Conservation (phyloP, 495 filamentous ascomycete genomes). For the Poronia punctata region DNA sequence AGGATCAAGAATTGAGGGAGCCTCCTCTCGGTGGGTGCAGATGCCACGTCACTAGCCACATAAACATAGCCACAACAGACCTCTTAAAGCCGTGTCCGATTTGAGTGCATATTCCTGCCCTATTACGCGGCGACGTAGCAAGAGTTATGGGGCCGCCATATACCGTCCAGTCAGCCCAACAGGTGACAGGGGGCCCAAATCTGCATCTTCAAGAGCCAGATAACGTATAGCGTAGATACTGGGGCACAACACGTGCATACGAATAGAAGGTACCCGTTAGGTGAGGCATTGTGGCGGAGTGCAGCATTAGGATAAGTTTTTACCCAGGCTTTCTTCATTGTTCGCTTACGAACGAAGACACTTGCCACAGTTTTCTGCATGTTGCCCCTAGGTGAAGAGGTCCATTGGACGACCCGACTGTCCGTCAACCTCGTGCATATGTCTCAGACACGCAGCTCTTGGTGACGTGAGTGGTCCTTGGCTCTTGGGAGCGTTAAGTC, state of each 20-base stretch:
- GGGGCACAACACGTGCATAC: neutral
- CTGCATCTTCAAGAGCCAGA: too few species aligned
- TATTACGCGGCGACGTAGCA: too few species aligned
- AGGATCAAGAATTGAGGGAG: neutral
- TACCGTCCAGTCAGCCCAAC: too few species aligned
- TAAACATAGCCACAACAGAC: constrained; percentile 9
- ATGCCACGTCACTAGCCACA: constrained; percentile 24
- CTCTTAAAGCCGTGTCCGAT: neutral
- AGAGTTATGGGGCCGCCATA: too few species aligned
- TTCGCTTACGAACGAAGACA: constrained; percentile 12
- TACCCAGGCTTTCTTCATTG: constrained; percentile 9
- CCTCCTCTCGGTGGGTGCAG: constrained; percentile 15
- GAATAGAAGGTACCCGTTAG: neutral
- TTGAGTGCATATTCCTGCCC: too few species aligned
- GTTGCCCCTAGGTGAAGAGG: too few species aligned
- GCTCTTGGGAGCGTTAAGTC: constrained; percentile 12
- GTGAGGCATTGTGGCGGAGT: constrained; percentile 26
- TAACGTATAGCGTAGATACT: too few species aligned
- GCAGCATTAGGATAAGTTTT: constrained; percentile 12
- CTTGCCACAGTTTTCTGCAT: constrained; percentile 14
- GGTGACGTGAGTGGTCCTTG: too few species aligned
- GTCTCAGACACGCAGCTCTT: constrained; percentile 3
- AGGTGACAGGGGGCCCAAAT: too few species aligned
- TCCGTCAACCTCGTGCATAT: constrained; percentile 1
- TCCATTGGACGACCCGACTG: too few species aligned